These are phyloP conservation scores for Candida gorgasii DNA, from an alignment of 805 yeast species.

Conservation along the genomic window DNA sequence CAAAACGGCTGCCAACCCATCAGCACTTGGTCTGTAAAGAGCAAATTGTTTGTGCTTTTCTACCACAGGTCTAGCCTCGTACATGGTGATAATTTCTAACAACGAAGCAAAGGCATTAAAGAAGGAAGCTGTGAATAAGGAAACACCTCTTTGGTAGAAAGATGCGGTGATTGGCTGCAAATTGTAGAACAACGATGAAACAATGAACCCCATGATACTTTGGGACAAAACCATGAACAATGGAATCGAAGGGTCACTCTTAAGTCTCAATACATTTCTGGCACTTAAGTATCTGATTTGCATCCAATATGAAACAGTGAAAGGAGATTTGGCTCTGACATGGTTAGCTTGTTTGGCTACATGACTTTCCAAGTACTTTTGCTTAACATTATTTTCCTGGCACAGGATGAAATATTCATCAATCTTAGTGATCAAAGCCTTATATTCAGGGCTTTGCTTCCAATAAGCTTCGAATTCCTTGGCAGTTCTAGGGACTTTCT, in stretches of 20 bases:
- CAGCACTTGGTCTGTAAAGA: constrained; percentile 72
- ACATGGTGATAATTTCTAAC: constrained; percentile 59
- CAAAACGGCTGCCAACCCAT: constrained; percentile 61
- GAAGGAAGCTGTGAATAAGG: constrained; percentile 59
- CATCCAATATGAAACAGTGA: constrained; percentile 45
- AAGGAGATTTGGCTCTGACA: constrained; percentile 35
- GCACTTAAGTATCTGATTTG: constrained; percentile 53
- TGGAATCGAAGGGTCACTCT: constrained; percentile 58
- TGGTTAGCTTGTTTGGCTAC: constrained; percentile 41
- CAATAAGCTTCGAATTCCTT: constrained; percentile 59
- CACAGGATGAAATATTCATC: constrained; percentile 37
- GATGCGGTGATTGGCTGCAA: constrained; percentile 51
- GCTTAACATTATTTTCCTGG: constrained; percentile 16
- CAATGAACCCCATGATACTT: constrained; percentile 55
- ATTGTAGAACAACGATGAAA: constrained; percentile 61
- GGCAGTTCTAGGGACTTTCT: constrained; percentile 56
- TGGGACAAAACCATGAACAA: constrained; percentile 53
- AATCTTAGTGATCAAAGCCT: constrained; percentile 39
- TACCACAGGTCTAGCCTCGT: constrained; percentile 62
- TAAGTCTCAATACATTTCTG: constrained; percentile 55
- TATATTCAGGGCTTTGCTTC: constrained; percentile 55
- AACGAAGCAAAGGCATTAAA: constrained; percentile 62
- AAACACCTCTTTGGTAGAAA: constrained; percentile 63
- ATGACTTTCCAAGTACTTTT: constrained; percentile 24
- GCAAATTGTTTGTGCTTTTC: constrained; percentile 73